phyloP scores from a whole-genome alignment of 73 alveolate genomes.

The Symbiodinium pilosum region DNA sequence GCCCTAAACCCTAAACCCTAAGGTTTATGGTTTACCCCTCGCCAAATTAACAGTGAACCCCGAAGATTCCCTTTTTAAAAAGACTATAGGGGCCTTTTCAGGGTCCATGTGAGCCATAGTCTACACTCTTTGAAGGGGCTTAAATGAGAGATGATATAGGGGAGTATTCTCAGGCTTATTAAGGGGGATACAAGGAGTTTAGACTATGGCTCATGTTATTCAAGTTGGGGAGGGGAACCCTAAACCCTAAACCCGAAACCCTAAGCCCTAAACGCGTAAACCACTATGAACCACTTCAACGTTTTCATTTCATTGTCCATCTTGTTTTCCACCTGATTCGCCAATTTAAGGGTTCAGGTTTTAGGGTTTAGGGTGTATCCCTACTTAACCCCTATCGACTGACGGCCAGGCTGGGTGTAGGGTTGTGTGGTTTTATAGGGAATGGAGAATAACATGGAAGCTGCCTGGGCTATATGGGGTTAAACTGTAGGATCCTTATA shows the following conservation, averaged over 20 bases:
- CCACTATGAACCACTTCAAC: too few relatives aligned
- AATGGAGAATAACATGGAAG: too few relatives aligned
- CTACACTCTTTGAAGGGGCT: background rate
- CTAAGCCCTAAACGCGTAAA: background rate
- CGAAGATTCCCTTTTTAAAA: too few relatives aligned
- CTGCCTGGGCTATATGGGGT: too few relatives aligned
- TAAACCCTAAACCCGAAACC: background rate
- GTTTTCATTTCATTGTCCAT: too few relatives aligned
- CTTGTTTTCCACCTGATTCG: background rate
- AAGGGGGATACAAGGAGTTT: background rate
- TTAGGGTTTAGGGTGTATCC: background rate
- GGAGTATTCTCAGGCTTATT: background rate
- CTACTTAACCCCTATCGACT: background rate
- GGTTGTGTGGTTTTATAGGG: too few relatives aligned
- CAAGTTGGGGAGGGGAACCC: too few relatives aligned
- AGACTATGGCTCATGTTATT: too few relatives aligned
- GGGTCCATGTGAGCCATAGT: background rate
- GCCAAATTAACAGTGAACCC: too few relatives aligned
- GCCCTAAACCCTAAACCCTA: background rate
- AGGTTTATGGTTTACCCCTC: conserved; percentile 10
- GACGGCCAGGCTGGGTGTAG: too few relatives aligned
- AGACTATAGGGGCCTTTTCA: background rate
- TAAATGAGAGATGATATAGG: background rate
- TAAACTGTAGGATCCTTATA: too few relatives aligned
- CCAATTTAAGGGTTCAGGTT: background rate